Base-by-base conservation (phyloP, 75 land plant species). In the Larix kaempferi region DNA sequence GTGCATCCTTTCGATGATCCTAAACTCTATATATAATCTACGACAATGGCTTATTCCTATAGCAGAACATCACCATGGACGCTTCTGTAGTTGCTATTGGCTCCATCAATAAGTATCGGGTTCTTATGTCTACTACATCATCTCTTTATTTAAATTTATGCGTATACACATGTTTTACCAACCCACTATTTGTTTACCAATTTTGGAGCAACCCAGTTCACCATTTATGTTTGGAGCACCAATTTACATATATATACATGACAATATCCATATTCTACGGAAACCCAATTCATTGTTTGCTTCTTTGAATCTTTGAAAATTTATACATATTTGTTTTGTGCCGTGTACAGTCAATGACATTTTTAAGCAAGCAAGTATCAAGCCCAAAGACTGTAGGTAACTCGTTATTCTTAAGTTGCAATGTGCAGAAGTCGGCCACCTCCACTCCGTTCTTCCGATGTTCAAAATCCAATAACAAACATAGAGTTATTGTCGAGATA, bases 401-500 rank as follows among this genome's bases (percentile, higher is more conserved):
- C 33, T 41, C 73, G 23, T 69, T 44, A 21, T 69, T 69, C 73
- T 69, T 41, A 2, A 44, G 23, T 41, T 41, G 22, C 13, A 39
- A 13, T 69, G 23, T 69, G 49, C 41, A 23, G 23, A 69, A 41
- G 23, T 69, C 49, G 11, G 4, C 25, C n/a, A 25, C 29, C 54
- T 69, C 73, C 6, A 39, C n/a, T 29, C 39, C 39, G 5, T 23
- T 44, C 37, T 15, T 69, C 49, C 19, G 22, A 41, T 19, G 41
- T 29, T 17, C 44, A 67, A 69, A 69, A 41, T 23, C 80, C 3
- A 61, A 78, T 0, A 80, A 79, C 10, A 81, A 73, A 35, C 78
- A 82, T 79, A 82, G 79, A 74, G 77, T 92, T 7, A 76, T 79
- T 21, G 89, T 82, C 17, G 87, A 88, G 25, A 86, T 86, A 33